These are phyloP conservation scores for Erythrobasidium hasegawianum DNA, from an alignment of 1,284 basidiomycete species.

Conservation along the genomic window DNA sequence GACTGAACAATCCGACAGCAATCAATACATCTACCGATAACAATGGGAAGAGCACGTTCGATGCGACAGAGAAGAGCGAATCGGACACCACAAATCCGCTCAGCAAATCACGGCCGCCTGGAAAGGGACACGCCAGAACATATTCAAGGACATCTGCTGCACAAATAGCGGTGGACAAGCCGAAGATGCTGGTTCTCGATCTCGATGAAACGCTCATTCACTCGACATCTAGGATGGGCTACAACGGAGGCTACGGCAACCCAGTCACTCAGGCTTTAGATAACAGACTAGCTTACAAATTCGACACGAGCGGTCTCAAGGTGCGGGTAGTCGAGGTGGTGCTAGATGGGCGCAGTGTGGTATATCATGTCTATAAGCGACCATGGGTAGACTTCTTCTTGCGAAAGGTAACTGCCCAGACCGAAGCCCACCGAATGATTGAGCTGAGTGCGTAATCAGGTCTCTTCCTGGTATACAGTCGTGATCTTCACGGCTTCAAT, in stretches of 20 bases:
- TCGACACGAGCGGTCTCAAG: constrained; percentile 47
- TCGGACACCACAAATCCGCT: background rate
- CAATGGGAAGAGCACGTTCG: background rate
- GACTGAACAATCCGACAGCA: background rate
- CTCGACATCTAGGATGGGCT: constrained; percentile 66
- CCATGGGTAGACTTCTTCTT: constrained; percentile 95
- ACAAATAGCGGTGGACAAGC: constrained; percentile 45
- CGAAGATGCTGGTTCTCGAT: constrained; percentile 91
- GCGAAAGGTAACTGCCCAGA: constrained; percentile 67
- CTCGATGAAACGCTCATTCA: constrained; percentile 98
- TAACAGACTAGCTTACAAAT: constrained; percentile 10
- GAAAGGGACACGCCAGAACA: background rate
- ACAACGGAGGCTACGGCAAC: constrained; percentile 46
- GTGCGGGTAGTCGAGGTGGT: constrained; percentile 95
- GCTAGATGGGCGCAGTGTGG: constrained; percentile 77
- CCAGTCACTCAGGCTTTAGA: constrained; percentile 33
- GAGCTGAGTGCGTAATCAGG: constrained; percentile 56
- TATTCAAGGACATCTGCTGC: constrained; percentile 12
- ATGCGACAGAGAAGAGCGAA: background rate
- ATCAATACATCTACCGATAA: background rate
- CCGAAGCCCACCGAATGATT: background rate
- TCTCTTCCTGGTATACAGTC: constrained; percentile 96
- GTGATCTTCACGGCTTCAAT: constrained; percentile 98
- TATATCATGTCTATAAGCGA: constrained; percentile 98
- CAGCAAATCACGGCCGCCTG: background rate